phyloP scores from a whole-genome alignment of 2,329 filamentous ascomycete species.

The Fusarium compactum region DNA sequence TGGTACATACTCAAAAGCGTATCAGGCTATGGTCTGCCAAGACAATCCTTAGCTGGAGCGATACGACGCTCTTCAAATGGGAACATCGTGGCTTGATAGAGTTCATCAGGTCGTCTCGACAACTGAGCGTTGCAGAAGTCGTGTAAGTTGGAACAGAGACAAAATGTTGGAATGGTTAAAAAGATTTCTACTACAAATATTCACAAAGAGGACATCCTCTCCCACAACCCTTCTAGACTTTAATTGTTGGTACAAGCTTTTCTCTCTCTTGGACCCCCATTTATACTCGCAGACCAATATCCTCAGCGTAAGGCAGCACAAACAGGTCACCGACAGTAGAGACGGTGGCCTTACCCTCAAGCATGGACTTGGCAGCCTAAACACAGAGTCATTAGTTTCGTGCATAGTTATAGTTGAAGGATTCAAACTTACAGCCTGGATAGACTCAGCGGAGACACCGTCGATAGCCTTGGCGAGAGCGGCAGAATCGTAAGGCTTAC shows the following conservation, averaged over 20 bases:
- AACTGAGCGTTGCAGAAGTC: neutral
- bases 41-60: neutral
- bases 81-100: neutral
- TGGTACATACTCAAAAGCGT: neutral
- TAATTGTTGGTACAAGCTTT: constrained; percentile 60
- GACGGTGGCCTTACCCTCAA: constrained; percentile 90
- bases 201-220: constrained; percentile 56
- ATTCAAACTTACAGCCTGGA: constrained; percentile 79
- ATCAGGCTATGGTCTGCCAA: neutral
- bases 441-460: constrained; percentile 82
- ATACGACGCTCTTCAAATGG: neutral
- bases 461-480: constrained; percentile 83
- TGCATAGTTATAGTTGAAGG: constrained; percentile 41
- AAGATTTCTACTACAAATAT: constrained; percentile 60
- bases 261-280: constrained; percentile 52
- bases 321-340: constrained; percentile 92
- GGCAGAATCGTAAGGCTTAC: constrained; percentile 85
- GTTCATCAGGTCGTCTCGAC: neutral
- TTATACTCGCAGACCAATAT: constrained; percentile 95
- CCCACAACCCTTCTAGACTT: constrained; percentile 55
- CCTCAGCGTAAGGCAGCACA: constrained; percentile 90
- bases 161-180: constrained; percentile 47
- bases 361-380: constrained; percentile 87
- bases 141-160: constrained; percentile 14
- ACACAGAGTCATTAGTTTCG: constrained; percentile 43